Evolutionary conservation across 352 stramenopile genomes (phyloP), one percentile per base, ranked within the genome.

Genomic region (Phytophthora citricola): DNA sequence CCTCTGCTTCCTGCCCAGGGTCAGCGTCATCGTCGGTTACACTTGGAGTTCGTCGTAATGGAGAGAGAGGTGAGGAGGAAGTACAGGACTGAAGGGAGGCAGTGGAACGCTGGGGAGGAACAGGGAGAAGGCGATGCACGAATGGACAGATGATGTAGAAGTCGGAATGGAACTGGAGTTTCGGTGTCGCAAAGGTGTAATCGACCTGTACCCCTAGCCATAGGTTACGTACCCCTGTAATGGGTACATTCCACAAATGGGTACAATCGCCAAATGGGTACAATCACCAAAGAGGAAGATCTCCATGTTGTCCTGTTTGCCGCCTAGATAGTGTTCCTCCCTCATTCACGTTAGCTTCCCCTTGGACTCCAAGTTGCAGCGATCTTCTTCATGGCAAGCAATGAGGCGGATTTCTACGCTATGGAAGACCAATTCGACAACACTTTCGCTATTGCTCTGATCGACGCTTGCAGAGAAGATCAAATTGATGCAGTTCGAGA

Each of bases 121-220:
- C 47, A 58, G 36, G 24, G 34, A 64, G 26, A 24, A 15, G n/a
- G 24, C 39, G 24, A 36, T 5, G 31, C 55, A 56, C 38, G 7
- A 51, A 47, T 31, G 20, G 53, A 41, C 47, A 56, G 47, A 56
- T 65, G 47, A 62, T 65, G 36, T 59, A 63, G 54, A 74, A 70
- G 66, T 59, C 56, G 51, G 65, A 63, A 72, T 51, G 47, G 58
- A 66, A 34, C 59, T 34, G 34, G 2, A n/a, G 14, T 65, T 70
- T 71, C 63, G 63, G 56, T 66, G 63, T 51, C 63, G 40, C 47
- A 57, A 51, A 14, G 45, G 32, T 57, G 57, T 66, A 71, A 52
- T 55, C 29, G 11, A 20, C 4, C 10, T 34, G 46, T 67, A 59
- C 39, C 58, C 58, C 38, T 40, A 52, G 45, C 12, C 43, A 53